phyloP scores from a whole-genome alignment of 257 asterid genomes.

The Fraxinus cuspidata region DNA sequence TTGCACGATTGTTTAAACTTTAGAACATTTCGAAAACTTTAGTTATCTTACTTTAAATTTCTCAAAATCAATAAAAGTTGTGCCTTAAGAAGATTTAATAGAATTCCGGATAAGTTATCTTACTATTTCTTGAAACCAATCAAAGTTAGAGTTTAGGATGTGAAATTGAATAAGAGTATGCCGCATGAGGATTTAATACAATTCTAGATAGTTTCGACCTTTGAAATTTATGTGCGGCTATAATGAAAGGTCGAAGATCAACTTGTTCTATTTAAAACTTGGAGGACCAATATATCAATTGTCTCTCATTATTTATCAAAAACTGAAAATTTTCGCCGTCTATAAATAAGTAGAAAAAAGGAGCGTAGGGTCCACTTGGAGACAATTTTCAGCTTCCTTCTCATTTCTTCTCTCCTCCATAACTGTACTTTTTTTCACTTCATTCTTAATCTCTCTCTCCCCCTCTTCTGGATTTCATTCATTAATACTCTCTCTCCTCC shows the following conservation, averaged over 20 bases:
- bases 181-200: too few species aligned
- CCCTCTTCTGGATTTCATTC: constrained; percentile 25
- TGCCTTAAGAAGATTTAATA: too few species aligned
- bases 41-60: too few species aligned
- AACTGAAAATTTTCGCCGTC: neutral
- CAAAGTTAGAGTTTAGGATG: neutral
- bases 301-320: neutral
- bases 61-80: too few species aligned
- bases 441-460: constrained; percentile 21
- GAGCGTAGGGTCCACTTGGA: constrained; percentile 38
- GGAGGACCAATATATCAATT: neutral
- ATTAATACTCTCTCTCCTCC: constrained; percentile 34
- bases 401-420: constrained; percentile 30
- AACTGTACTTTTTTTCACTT: neutral
- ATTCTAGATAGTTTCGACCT: too few species aligned
- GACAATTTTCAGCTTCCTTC: constrained; percentile 50
- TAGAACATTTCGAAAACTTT: too few species aligned
- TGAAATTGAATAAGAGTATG: too few species aligned
- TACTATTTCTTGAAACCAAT: neutral
- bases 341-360: neutral
- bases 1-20: neutral
- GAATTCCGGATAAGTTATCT: too few species aligned
- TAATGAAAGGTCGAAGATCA: too few species aligned
- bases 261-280: too few species aligned
- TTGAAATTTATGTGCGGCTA: too few species aligned